Percentiles rank a stretch among this genome's conserved stretches.
Evolutionary conservation across 2,329 filamentous ascomycete species (phyloP).

Genomic region (Ascochyta clinopodiicola): DNA sequence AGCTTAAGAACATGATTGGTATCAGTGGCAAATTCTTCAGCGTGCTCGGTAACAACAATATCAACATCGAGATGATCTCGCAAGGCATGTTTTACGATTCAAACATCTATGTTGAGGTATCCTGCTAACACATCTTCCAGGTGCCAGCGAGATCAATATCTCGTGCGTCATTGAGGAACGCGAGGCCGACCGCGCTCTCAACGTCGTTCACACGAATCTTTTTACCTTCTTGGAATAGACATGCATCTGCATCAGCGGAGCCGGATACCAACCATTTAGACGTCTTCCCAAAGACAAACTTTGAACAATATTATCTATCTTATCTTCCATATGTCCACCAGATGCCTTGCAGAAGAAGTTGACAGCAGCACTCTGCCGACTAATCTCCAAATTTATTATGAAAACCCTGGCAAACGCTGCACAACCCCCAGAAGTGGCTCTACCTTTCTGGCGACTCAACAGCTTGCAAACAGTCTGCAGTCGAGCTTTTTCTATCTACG

Average conservation of each 20-base stretch:
- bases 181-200: constrained; percentile 91
- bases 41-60: constrained; percentile 87
- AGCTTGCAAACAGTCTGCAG: background rate
- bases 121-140: constrained; percentile 54
- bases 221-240: constrained; percentile 88
- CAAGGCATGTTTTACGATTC: constrained; percentile 70
- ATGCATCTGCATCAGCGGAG: constrained; percentile 34
- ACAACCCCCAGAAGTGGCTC: background rate
- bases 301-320: background rate
- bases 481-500: background rate
- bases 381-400: background rate
- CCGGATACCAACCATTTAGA: constrained; percentile 31
- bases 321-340: background rate
- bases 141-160: constrained; percentile 98
- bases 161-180: constrained; percentile 94
- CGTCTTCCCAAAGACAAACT: background rate
- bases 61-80: constrained; percentile 99
- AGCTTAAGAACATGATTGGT: constrained; percentile 96
- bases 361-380: background rate
- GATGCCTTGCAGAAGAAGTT: background rate
- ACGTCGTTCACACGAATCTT: constrained; percentile 93
- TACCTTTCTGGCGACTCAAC: background rate
- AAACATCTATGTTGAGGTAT: background rate
- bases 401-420: background rate
- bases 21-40: constrained; percentile 95